Base-by-base conservation (phyloP, 306 rosid species). In the Lablab purpureus region DNA sequence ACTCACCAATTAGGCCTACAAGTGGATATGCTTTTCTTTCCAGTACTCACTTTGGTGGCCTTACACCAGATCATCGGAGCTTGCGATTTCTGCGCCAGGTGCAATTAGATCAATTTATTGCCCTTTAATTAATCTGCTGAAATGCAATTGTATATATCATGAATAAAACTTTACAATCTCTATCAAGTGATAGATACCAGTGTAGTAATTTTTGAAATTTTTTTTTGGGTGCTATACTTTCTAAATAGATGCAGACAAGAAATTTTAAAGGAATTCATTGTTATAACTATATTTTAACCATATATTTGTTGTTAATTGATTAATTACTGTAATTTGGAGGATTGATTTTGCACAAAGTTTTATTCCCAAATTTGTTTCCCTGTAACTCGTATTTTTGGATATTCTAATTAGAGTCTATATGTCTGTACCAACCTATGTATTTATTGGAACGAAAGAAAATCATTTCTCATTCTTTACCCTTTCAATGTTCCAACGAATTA, bases 21-120 rank as follows among this genome's bases (percentile, higher is more conserved):
- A 80, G 73, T 73, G 99, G 99, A 63, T 90, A 89, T 87, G 92
- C 99, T 76, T 93, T 93, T 85, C 93, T 95, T 83, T 90, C 95
- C 73, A 78, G 90, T 67, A 93, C 92, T 88, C 96, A 93, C 80
- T 43, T 93, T 75, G 99, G 98, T 75, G 99, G 99, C 87, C 91
- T 96, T 70, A 78, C 93, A 73, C 99, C 98, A 71, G 97, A 96
- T 88, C 79, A 46, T 41, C 91, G 93, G 74, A 89, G 99, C 85
- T 85, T 89, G 81, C 89, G 90, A 43, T 96, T 93, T 82, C 69
- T 96, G 66, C 96, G 98, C 43, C 99, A 96, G 99, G 98, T 93
- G 43, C 74, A 52, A 63, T 62, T 52, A 43, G 46, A 67, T 67
- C 59, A 11, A 51, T 73, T 84, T 73, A 45, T 18, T 78, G 23